These are phyloP conservation scores for Takashimella tepidaria DNA, from an alignment of 1,284 basidiomycete species.

Conservation along the genomic window DNA sequence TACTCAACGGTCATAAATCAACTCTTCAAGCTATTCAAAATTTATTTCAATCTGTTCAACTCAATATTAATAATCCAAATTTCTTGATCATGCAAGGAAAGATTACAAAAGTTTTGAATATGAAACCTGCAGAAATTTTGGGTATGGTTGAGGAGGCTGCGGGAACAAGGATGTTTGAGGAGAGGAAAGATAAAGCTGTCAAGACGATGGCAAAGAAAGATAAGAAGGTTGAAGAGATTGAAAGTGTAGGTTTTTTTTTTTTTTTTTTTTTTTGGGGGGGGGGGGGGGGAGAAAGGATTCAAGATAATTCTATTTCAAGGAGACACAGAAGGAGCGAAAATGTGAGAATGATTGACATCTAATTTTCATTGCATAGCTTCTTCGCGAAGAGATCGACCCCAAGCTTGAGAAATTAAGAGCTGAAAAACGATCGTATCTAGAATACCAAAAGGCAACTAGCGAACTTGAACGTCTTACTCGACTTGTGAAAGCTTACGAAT, in stretches of 20 bases:
- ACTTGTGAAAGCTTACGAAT: slow-evolving; percentile 83
- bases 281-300: too few relatives aligned
- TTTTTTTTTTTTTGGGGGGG: too few relatives aligned
- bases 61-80: slow-evolving; percentile 99
- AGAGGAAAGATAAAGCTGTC: slow-evolving; percentile 93
- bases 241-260: slow-evolving; percentile 50
- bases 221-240: slow-evolving; percentile 89
- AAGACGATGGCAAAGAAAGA: slow-evolving; percentile 98
- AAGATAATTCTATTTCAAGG: background rate
- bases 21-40: slow-evolving; percentile 84
- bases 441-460: slow-evolving; percentile 82
- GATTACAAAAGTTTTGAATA: slow-evolving; percentile 95
- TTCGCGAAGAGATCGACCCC: slow-evolving; percentile 88
- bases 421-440: slow-evolving; percentile 85
- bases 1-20: slow-evolving; percentile 94
- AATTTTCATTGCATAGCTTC: slow-evolving; percentile 47
- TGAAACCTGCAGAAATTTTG: slow-evolving; percentile 96
- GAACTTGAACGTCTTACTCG: slow-evolving; percentile 88
- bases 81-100: slow-evolving; percentile 99
- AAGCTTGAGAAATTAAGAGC: slow-evolving; percentile 86
- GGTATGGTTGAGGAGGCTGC: slow-evolving; percentile 99
- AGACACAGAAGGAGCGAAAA: background rate
- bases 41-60: slow-evolving; percentile 93
- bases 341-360: background rate
- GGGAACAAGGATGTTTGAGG: slow-evolving; percentile 98